phyloP scores from a whole-genome alignment of 192 early-diverging fungal species.

The Umbelopsis isabellina region DNA sequence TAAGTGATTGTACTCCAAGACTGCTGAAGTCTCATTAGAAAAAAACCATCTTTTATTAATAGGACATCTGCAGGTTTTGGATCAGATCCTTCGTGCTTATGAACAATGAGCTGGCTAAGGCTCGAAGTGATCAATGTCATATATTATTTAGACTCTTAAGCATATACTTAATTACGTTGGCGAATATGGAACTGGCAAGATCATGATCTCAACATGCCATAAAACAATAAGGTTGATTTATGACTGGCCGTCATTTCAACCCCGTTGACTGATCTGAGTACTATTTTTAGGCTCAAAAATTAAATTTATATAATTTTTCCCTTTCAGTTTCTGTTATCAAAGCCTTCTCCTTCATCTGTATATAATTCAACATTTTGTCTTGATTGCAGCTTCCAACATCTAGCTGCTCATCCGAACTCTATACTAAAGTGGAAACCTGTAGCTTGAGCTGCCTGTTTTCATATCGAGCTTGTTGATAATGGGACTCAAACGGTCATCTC shows the following conservation, averaged over 20 bases:
- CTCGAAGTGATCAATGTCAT: too few relatives aligned
- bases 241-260: too few relatives aligned
- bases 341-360: neutral
- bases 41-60: neutral
- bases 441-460: too few relatives aligned
- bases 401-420: too few relatives aligned
- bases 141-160: too few relatives aligned
- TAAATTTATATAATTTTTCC: neutral
- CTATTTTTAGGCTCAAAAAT: neutral
- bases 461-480: neutral
- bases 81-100: conserved; percentile 7
- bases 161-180: too few relatives aligned
- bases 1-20: conserved; percentile 25
- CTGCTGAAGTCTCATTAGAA: neutral
- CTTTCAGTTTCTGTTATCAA: neutral
- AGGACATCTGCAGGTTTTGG: neutral
- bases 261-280: too few relatives aligned
- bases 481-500: conserved; percentile 15
- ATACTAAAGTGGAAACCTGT: too few relatives aligned
- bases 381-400: too few relatives aligned
- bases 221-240: too few relatives aligned
- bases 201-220: too few relatives aligned
- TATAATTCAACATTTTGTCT: neutral
- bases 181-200: too few relatives aligned
- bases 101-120: neutral